Evolutionary conservation across 192 early-diverging fungal genomes (phyloP), one percentile per base, ranked within the genome.

Genomic region (Funneliformis geosporum): DNA sequence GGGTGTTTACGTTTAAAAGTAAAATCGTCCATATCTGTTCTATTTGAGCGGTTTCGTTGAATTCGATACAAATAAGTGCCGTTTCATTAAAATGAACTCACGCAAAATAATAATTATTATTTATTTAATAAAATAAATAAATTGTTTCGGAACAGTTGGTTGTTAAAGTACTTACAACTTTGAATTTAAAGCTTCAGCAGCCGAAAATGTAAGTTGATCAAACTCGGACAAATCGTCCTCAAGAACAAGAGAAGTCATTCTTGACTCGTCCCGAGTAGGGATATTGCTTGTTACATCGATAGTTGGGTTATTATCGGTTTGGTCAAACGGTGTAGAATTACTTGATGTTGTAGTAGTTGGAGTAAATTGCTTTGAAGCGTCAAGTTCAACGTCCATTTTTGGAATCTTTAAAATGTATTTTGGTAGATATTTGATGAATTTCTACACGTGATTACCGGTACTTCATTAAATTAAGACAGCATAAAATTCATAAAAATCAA

Each of bases 1-100:
- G 60, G 44, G 16, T 64, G 8, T 55, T 78, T 78, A 39, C 76
- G 76, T 50, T 78, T 78, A 47, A 78, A 78, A 8, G 76, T 78
- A 50, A 78, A 66, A 27, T 78, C 64, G 23, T 78, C 76, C n/a
- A 67, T 43, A 39, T 33, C 67, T 43, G 38, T 39, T 10, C 67
- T 69, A 44, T 69, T 69, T 40, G 33, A n/a, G 9, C 16, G 5
- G 64, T 42, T 42, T 38, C n/a, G n/a, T n/a, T n/a, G 33, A 33
- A 33, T 33, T 33, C 33, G 33, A 2, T 2, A 33, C 0, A 33
- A 33, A 33, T 33, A 33, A 33, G 2, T 33, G 33, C 2, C 33
- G 33, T 33, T 33, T 33, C 33, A 33, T 33, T 33, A 33, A 33
- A 33, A 33, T n/a, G 33, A 33, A 33, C 0, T 2, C 33, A 33